Evolutionary conservation across 2,329 filamentous ascomycete genomes (phyloP).

Genomic region (Fusarium newnesense): DNA sequence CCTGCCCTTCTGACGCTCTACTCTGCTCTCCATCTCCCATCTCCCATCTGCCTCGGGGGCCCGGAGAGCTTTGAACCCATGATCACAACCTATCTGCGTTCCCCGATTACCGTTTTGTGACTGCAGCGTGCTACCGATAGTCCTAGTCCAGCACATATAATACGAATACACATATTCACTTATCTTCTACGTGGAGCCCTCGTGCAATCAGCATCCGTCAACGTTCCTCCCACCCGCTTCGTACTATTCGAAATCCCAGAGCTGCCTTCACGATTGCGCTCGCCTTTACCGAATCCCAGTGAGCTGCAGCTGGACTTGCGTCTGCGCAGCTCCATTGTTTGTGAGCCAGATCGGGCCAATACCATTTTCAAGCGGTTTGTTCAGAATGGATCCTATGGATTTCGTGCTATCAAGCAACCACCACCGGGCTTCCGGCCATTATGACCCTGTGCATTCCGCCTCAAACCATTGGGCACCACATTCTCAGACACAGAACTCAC

Average conservation of each 20-base stretch:
- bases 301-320: conserved; percentile 6
- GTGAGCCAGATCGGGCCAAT: neutral
- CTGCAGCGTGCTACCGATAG: conserved; percentile 45
- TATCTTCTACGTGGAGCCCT: conserved; percentile 25
- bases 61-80: conserved; percentile 37
- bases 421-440: conserved; percentile 37
- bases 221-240: conserved; percentile 8
- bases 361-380: conserved; percentile 13
- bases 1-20: conserved; percentile 3
- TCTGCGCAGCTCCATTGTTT: conserved; percentile 9
- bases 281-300: neutral
- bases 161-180: conserved; percentile 39
- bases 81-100: conserved; percentile 39
- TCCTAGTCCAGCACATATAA: conserved; percentile 44
- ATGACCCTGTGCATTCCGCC: conserved; percentile 44
- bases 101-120: conserved; percentile 41
- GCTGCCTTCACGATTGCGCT: neutral
- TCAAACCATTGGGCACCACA: conserved; percentile 41
- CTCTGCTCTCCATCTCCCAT: conserved; percentile 17
- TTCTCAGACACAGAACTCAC: conserved; percentile 32
- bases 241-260: conserved; percentile 20
- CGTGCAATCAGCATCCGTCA: conserved; percentile 21
- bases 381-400: conserved; percentile 45
- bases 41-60: conserved; percentile 18
- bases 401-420: conserved; percentile 39